phyloP scores from a whole-genome alignment of 2,329 filamentous ascomycete species.

The Pseudocercospora cruenta region DNA sequence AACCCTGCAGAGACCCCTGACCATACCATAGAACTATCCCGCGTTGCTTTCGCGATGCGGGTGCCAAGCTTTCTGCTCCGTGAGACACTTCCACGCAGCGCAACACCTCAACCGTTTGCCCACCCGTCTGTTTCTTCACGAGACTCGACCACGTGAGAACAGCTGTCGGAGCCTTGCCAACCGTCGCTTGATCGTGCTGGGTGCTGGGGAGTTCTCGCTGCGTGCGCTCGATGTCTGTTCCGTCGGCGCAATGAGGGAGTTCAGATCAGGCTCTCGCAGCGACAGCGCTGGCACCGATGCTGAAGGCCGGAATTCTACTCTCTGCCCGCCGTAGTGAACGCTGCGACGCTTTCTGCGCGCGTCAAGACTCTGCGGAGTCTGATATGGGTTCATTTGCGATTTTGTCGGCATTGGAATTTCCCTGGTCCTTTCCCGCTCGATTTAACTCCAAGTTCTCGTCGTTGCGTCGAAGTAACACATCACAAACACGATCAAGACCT shows the following conservation, averaged over 20 bases:
- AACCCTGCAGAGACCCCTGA: not conserved
- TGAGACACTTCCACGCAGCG: too few relatives aligned
- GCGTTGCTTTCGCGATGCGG: not conserved
- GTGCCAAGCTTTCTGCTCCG: not conserved
- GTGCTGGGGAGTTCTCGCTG: constrained; percentile 10
- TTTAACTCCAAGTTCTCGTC: not conserved
- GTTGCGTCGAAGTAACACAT: not conserved
- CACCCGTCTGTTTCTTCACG: not conserved
- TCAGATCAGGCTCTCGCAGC: not conserved
- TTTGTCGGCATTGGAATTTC: not conserved
- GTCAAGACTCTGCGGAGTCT: not conserved
- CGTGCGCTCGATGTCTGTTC: not conserved
- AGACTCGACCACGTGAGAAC: constrained; percentile 4
- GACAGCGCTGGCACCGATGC: constrained; percentile 4
- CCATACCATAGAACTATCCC: not conserved
- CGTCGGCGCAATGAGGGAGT: not conserved
- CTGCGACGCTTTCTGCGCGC: constrained; percentile 4
- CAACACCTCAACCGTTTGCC: not conserved
- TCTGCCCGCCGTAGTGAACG: constrained; percentile 2
- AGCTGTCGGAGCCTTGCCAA: constrained; percentile 10
- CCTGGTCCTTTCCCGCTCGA: too few relatives aligned
- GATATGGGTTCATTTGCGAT: not conserved
- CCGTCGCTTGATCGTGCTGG: constrained; percentile 16
- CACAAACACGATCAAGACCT: not conserved
- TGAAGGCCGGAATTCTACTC: not conserved